Base-by-base conservation (phyloP, 2,329 filamentous ascomycete genomes). In the Alternaria rosae region DNA sequence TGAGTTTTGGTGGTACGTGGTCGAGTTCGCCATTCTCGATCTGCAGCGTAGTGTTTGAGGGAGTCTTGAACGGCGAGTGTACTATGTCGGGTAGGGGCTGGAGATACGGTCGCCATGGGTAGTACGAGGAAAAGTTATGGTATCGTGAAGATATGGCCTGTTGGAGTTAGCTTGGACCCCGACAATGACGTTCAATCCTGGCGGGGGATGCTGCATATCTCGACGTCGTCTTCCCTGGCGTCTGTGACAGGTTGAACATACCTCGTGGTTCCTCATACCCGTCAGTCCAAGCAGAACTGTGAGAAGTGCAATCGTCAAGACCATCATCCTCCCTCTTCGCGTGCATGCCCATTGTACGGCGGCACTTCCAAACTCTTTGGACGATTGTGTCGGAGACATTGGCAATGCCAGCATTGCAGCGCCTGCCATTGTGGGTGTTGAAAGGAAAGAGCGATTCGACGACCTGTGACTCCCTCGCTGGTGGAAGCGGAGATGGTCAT, bases 1-100 rank as follows among this genome's bases (percentile, higher is more conserved):
- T 72, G 23, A 79, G 69, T 10, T 68, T 68, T 10, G 66, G 51
- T 7, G 77, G 76, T 2, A 77, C 63, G 41, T 69, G 62, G 17
- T 65, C 65, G 43, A 76, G 67, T 7, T 73, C 65, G 44, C 73
- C 76, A 43, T 73, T 76, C 63, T 79, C 77, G 35, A 79, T 68
- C 41, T 76, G 70, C 13, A 78, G 61, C 6, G 76, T 78, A 5
- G 69, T 73, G 30, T 78, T 75, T 21, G 77, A 79, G 23, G 76
- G 76, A 30, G 57, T 67, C 42, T 70, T 71, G 60, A 78, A 69
- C 1, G 75, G 71, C 21, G 71, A 69, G 8, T 70, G 56, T 52
- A 73, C 66, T 7, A 68, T 64, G n/a, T 70, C 62, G 13, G 75
- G 73, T 10, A 71, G 43, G 38, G 65, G 63, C 1, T 71, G 69